Conservation (phyloP, 306 rosid genomes). For the Clitoria ternatea region DNA sequence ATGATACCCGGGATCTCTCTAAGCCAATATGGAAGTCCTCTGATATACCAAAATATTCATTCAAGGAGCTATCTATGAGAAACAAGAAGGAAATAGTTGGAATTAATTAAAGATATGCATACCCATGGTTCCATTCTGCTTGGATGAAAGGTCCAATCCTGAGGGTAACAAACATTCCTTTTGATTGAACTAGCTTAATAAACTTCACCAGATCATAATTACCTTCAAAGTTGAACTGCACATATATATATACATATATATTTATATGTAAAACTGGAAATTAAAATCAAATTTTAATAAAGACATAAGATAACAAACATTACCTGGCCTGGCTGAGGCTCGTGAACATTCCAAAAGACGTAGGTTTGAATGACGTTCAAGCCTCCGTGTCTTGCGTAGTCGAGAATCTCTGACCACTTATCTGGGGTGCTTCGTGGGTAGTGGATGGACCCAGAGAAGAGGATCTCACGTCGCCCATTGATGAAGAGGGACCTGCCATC, state of each 20-base stretch:
- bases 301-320: too few relatives aligned
- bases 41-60: background rate
- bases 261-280: too few relatives aligned
- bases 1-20: constrained; percentile 62
- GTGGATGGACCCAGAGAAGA: constrained; percentile 84
- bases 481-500: constrained; percentile 41
- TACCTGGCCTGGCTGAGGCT: constrained; percentile 73
- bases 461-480: constrained; percentile 59
- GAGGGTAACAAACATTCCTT: constrained; percentile 61
- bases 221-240: constrained; percentile 60
- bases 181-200: constrained; percentile 39
- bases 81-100: too few relatives aligned
- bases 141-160: constrained; percentile 94
- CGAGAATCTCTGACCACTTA: constrained; percentile 71
- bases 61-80: too few relatives aligned
- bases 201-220: constrained; percentile 69
- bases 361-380: constrained; percentile 81
- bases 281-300: too few relatives aligned
- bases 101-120: background rate
- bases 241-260: too few relatives aligned
- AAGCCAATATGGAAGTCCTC: constrained; percentile 96
- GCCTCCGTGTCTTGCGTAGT: constrained; percentile 74
- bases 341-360: constrained; percentile 89
- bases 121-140: constrained; percentile 99
- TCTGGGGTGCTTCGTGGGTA: constrained; percentile 77